phyloP scores from a whole-genome alignment of 208 protist species.

The Angomonas ambiguus region DNA sequence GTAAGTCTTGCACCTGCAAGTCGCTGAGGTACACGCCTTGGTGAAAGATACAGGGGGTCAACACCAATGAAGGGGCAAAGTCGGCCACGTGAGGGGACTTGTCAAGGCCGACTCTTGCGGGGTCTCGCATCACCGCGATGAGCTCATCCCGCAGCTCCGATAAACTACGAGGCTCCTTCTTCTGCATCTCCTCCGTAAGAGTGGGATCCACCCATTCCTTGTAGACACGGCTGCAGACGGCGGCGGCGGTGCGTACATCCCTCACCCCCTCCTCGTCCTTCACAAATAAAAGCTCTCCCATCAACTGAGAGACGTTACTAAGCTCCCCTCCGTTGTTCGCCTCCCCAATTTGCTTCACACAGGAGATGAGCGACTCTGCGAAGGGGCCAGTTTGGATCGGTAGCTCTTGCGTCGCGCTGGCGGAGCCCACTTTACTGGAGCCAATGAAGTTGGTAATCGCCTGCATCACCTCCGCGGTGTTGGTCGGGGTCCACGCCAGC shows the following conservation, averaged over 20 bases:
- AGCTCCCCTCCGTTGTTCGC: conserved; percentile 18
- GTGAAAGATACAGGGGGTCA: conserved; percentile 75
- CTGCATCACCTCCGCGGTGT: conserved; percentile 8
- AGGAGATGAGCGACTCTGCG: conserved; percentile 29
- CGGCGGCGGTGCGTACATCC: conserved; percentile 66
- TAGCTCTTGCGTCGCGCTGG: conserved; percentile 58
- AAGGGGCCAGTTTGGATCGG: conserved; percentile 72
- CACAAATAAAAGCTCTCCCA: conserved; percentile 79
- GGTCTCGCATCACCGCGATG: conserved; percentile 56
- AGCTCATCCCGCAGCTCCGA: conserved; percentile 61
- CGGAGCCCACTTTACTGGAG: conserved; percentile 22
- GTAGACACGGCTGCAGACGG: conserved; percentile 74
- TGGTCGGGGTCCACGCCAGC: conserved; percentile 15
- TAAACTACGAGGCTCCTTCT: conserved; percentile 44
- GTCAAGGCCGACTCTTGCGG: conserved; percentile 7
- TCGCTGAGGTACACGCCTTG: conserved; percentile 55
- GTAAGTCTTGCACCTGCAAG: conserved; percentile 41
- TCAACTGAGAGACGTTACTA: conserved; percentile 49
- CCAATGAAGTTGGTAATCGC: neutral
- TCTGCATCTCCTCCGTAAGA: conserved; percentile 50
- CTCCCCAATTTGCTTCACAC: conserved; percentile 23
- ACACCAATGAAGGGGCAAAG: conserved; percentile 53
- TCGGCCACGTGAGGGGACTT: conserved; percentile 22
- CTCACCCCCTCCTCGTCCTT: conserved; percentile 71
- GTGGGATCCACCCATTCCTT: conserved; percentile 58